A percentile compares a stretch with the other conserved stretches of the same genome.
Evolutionary conservation across 2,329 filamentous ascomycete genomes (phyloP).

Genomic region (Beauveria medogensis): DNA sequence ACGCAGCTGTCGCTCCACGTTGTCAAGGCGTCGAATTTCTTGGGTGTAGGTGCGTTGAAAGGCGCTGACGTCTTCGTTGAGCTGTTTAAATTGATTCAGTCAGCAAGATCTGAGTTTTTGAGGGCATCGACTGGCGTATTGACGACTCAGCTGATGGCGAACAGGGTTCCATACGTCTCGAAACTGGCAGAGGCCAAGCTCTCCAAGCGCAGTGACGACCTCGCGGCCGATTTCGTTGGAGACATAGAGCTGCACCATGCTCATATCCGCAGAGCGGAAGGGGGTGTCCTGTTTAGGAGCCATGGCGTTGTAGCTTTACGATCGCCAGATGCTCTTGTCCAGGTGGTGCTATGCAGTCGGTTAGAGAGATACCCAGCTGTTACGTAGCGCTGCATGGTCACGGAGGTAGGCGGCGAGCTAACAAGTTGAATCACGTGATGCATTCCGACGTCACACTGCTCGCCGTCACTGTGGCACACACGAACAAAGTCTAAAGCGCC

Average conservation of each 20-base stretch:
- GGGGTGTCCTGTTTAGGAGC: constrained; percentile 75
- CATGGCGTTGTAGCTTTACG: constrained; percentile 36
- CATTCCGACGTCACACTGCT: neutral
- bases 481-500: neutral
- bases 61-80: constrained; percentile 86
- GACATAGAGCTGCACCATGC: constrained; percentile 98
- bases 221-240: constrained; percentile 98
- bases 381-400: constrained; percentile 5
- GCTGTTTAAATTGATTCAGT: constrained; percentile 39
- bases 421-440: constrained; percentile 7
- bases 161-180: constrained; percentile 65
- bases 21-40: constrained; percentile 93
- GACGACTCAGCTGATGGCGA: neutral
- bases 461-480: neutral
- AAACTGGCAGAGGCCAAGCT: constrained; percentile 94
- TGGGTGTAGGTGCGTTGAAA: constrained; percentile 97
- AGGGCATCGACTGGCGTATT: neutral
- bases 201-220: constrained; percentile 91
- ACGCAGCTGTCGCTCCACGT: constrained; percentile 96
- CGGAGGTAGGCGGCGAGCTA: neutral
- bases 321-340: constrained; percentile 23
- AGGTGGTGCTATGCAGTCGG: constrained; percentile 17
- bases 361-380: constrained; percentile 9
- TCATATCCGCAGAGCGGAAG: constrained; percentile 99
- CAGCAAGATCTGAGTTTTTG: constrained; percentile 14